Base-by-base conservation (phyloP, 495 filamentous ascomycete genomes). In the Astrocystis sublimbata region DNA sequence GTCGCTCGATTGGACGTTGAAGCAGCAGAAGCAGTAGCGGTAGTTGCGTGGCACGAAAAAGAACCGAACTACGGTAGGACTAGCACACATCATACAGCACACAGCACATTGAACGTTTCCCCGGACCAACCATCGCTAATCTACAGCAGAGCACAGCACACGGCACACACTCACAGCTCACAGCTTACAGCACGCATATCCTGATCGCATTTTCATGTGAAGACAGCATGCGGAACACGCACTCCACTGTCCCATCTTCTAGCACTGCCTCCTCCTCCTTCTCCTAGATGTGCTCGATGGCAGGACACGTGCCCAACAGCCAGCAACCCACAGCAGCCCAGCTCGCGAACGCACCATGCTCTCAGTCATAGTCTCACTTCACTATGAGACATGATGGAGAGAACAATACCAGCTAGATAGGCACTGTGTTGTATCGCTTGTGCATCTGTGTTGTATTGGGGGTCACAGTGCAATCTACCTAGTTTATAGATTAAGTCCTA, bases 251-350 rank as follows among this genome's bases (percentile, higher is more conserved):
- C n/a, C n/a, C n/a, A n/a, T n/a, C n/a, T n/a, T n/a, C n/a, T n/a
- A n/a, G n/a, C n/a, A n/a, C n/a, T n/a, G n/a, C n/a, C n/a, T n/a
- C n/a, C n/a, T n/a, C n/a, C n/a, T n/a, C n/a, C n/a, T n/a, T n/a
- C 24, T 24, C 15, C 0, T 43, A 15, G 13, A 26, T 23, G 10
- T 40, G 28, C n/a, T n/a, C n/a, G n/a, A n/a, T 56, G 31, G 28
- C 57, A 30, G 43, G 15, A 61, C 58, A 61, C 58, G 58, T 61
- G 58, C 58, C 36, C 52, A 53, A 53, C 47, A 45, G 38, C 26
- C 49, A 53, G 15, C 6, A 31, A 50, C n/a, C 28, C 8, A 33
- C 24, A 24, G 40, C n/a, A 31, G 47, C 43, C 49, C n/a, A n/a
- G n/a, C n/a, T n/a, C n/a, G n/a, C n/a, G n/a, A n/a, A n/a, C n/a